Evolutionary conservation across 495 filamentous ascomycete genomes (phyloP), one percentile per base, ranked within the genome.

Genomic region (Penicillium canariense): DNA sequence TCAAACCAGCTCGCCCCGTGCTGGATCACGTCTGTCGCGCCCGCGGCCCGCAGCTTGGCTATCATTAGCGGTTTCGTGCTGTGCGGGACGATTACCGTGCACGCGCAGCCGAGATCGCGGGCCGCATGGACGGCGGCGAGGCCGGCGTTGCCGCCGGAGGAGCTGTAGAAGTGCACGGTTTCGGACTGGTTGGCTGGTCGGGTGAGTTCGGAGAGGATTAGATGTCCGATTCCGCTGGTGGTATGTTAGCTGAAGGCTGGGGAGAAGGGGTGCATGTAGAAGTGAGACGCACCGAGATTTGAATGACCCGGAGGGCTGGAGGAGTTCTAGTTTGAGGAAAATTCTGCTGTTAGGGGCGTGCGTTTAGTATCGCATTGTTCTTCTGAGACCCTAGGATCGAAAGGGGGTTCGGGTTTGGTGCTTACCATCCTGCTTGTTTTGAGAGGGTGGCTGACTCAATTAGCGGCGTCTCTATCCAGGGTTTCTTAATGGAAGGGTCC

Each of bases 221-320:
- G 75, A 65, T 90, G 82, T 50, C 91, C 92, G 39, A 96, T 82
- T 34, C 89, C 92, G 64, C 84, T 82, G 27, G 39, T n/a, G 11
- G 3, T 5, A 8, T 12, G 40, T 58, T 44, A 50, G 50, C 34
- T 17, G 47, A 28, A 9, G n/a, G 14, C 18, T 11, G 18, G n/a
- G 14, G 20, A n/a, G 12, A 11, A 25, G 40, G 11, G 22, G 28
- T 14, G 40, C 8, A 23, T 18, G 7, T 35, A 32, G 27, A 30
- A 7, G 23, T 23, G 18, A n/a, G 39, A 55, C 59, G n/a, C 72
- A 82, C 78, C 90, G 84, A 10, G 91, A 94, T 69, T 96, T 97
- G 81, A 96, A 97, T 5, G 90, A 93, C 30, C 90, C 91, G 0
- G 87, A 87, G 2, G 93, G 93, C 62, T 97, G 93, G 49, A 93